A percentile compares a stretch with the other conserved stretches of the same genome.
Conservation (phyloP, 441 rosid genomes). For the Syzygium malaccense region DNA sequence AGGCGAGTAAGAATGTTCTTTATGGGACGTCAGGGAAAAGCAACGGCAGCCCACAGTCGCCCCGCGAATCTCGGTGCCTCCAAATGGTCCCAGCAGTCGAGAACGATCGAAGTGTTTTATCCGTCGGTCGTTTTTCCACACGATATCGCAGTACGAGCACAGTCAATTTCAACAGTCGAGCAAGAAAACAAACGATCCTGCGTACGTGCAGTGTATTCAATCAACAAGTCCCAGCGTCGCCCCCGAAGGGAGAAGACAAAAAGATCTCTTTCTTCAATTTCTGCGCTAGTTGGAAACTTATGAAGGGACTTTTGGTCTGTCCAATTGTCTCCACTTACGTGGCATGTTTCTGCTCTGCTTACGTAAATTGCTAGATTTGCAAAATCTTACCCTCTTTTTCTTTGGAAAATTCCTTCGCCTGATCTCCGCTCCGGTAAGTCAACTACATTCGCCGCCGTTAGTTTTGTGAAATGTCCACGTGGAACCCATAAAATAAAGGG, state of each 20-base stretch:
- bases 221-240: background rate
- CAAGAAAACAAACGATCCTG: background rate
- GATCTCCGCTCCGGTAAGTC: background rate
- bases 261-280: background rate
- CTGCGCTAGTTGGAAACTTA: background rate
- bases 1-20: background rate
- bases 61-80: background rate
- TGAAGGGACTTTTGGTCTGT: background rate
- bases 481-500: background rate
- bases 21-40: background rate
- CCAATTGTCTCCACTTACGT: background rate
- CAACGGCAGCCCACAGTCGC: background rate
- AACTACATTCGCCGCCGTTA: background rate
- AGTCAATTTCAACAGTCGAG: background rate
- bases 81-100: background rate
- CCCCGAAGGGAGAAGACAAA: background rate
- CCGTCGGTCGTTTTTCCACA: background rate
- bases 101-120: background rate
- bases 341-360: background rate
- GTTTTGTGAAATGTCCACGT: background rate
- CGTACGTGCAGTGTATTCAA: background rate
- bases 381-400: background rate
- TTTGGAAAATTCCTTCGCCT: background rate
- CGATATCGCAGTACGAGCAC: background rate
- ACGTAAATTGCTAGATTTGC: background rate